Evolutionary conservation across 192 early-diverging fungal genomes (phyloP), one percentile per base, ranked within the genome.

Genomic region (Backusella tarrabulga): DNA sequence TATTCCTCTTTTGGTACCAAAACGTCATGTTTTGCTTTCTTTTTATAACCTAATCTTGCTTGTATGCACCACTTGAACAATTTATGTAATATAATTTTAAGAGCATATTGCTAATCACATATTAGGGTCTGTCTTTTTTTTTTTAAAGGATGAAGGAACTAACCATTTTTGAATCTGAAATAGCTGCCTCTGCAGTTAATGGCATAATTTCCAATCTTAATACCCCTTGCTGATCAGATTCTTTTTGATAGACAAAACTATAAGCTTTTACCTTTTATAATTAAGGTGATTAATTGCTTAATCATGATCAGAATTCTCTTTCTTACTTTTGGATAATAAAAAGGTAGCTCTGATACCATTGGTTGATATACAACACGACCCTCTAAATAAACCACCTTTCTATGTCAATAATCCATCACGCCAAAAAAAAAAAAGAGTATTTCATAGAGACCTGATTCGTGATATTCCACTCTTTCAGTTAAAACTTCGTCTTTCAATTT

Each of bases 11-110:
- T 93, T 54, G 85, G 81, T 5, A 94, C 89, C 34, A 93, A 66
- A 29, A 92, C 79, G 79, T 96, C 95, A 74, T 92, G 91, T 19
- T 87, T 77, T 11, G 88, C 86, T 8, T 87, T 81, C 74, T 94
- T 94, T 35, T 90, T 86, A 72, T 94, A 95, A 0, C 94, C 94
- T n/a, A 89, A 81, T 9, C 87, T 83, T 32, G 88, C 86, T n/a
- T 91, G 89, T 21, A 89, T 86, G 21, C 89, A 91, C 93, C 93
- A 94, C 74, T 93, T 93, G 82, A 86, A 92, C 34, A 94, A 80
- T 74, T 93, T 93, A 66, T 88, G 83, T 68, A 94, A 85, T 34
- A 92, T 81, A n/a, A 83, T 83, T 70, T 83, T 88, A 42, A 91
- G 85, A 1, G 80, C 79, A 6, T 89, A 86, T 81, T 90, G 90